Percentiles rank a stretch among this genome's conserved stretches.
phyloP scores from a whole-genome alignment of 768 basidiomycete species.

The Mycena capillaripes region DNA sequence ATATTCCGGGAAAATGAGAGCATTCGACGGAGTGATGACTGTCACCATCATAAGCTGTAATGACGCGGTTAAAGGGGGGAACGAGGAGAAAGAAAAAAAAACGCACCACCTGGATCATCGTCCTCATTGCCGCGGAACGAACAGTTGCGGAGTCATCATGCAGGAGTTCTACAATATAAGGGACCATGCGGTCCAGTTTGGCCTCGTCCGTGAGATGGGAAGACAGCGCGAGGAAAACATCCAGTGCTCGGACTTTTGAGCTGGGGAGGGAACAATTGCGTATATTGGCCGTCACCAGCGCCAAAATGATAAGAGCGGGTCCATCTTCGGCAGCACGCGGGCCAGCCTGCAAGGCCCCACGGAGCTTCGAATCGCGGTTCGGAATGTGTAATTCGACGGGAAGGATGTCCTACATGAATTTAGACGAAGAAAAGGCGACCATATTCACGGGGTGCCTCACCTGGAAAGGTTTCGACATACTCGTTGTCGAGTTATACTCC shows the following conservation, averaged over 20 bases:
- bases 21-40: conserved; percentile 89
- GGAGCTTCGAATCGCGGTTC: conserved; percentile 72
- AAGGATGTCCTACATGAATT: conserved; percentile 72
- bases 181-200: conserved; percentile 93
- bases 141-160: conserved; percentile 90
- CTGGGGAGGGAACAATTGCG: conserved; percentile 89
- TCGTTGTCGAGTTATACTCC: conserved; percentile 64
- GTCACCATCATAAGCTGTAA: conserved; percentile 67
- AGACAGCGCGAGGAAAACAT: conserved; percentile 87
- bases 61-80: not conserved
- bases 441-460: conserved; percentile 49
- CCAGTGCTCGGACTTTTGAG: conserved; percentile 87
- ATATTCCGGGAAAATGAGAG: conserved; percentile 92
- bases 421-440: not conserved
- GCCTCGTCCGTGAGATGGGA: conserved; percentile 93
- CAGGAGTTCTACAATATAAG: conserved; percentile 90
- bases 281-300: conserved; percentile 89
- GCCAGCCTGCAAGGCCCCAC: conserved; percentile 63
- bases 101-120: conserved; percentile 87
- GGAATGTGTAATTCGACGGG: conserved; percentile 85
- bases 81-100: conserved; percentile 4
- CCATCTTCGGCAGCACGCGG: conserved; percentile 82
- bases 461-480: conserved; percentile 69
- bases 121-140: conserved; percentile 82
- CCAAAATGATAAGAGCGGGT: conserved; percentile 89